phyloP scores from a whole-genome alignment of 2,329 filamentous ascomycete genomes.

The Fusarium austroafricanum region DNA sequence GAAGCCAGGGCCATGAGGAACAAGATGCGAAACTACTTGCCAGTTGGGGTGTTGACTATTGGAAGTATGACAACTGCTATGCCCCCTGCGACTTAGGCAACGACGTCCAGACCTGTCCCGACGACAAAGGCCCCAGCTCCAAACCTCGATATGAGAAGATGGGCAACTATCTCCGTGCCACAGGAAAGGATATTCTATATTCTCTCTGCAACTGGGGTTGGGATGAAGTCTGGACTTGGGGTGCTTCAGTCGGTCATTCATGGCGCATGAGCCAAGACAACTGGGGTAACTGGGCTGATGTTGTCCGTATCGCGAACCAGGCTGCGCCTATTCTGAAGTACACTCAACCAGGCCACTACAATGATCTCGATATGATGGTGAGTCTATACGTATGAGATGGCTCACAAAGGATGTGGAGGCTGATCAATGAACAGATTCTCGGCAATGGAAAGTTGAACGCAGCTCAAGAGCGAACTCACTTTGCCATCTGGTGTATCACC shows the following conservation, averaged over 20 bases:
- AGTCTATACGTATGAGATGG: fast-evolving
- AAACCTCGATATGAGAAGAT: slow-evolving; percentile 23
- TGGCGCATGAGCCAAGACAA: slow-evolving; percentile 28
- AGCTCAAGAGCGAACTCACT: slow-evolving; percentile 25
- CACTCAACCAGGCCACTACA: slow-evolving; percentile 19
- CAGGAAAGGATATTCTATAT: slow-evolving; percentile 25
- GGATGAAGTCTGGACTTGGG: slow-evolving; percentile 30
- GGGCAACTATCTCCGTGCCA: slow-evolving; percentile 12
- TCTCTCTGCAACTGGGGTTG: slow-evolving; percentile 30
- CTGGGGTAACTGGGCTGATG: slow-evolving; percentile 24
- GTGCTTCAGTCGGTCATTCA: slow-evolving; percentile 23
- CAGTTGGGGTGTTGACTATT: slow-evolving; percentile 29
- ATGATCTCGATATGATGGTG: slow-evolving; percentile 28
- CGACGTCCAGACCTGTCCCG: slow-evolving; percentile 16
- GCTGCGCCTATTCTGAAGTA: slow-evolving; percentile 27
- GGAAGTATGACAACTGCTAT: slow-evolving; percentile 32
- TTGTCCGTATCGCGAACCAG: slow-evolving; percentile 25
- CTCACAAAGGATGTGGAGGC: fast-evolving
- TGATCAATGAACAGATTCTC: slow-evolving; percentile 12
- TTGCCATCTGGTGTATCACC: slow-evolving; percentile 29
- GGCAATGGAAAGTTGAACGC: slow-evolving; percentile 18
- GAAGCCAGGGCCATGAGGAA: slow-evolving; percentile 23
- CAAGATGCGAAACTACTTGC: slow-evolving; percentile 21
- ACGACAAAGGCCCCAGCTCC: slow-evolving; percentile 9
- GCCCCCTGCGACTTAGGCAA: slow-evolving; percentile 18